Evolutionary conservation across 352 stramenopile genomes (phyloP), one percentile per base, ranked within the genome.

Genomic region (Pythium dissimile): DNA sequence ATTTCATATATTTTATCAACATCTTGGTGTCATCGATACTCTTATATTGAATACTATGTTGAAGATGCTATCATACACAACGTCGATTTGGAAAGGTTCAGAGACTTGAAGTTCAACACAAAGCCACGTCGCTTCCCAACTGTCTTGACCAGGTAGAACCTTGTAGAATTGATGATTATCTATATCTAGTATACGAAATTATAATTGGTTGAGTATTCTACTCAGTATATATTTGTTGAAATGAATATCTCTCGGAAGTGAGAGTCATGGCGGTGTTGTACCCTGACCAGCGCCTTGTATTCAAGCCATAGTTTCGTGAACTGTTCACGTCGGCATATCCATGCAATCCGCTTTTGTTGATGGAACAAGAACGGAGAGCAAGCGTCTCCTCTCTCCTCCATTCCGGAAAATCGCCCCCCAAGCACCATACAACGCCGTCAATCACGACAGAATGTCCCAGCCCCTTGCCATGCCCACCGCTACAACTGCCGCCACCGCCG

Each of bases 241-340:
- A 45, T 32, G 5, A 44, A 56, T 56, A 37, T 8, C 21, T 9
- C 2, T 18, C n/a, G n/a, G 16, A 56, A 21, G 11, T 13, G 16
- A 35, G 28, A 18, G n/a, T n/a, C 34, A 41, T 26, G 18, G 27
- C 18, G 23, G 23, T 16, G 23, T 37, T 21, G 18, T 55, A 10
- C 15, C 20, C 12, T 3, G 21, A 2, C 23, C 15, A 16, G 5
- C 9, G 52, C 28, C 18, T 20, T 60, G 39, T 60, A 60, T 52
- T 60, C 20, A 12, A 42, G 39, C 24, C 39, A 45, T 41, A 7
- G 39, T 60, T 52, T 52, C 39, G 52, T 60, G 42, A 50, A 44
- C 39, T 41, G 52, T 60, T 60, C 41, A 51, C 52, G 41, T 51
- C 6, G 28, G 52, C 52, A 60, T 39, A 60, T 60, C 52, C 52